Conservation (phyloP, 495 filamentous ascomycete species). For the Penicillium taxi region DNA sequence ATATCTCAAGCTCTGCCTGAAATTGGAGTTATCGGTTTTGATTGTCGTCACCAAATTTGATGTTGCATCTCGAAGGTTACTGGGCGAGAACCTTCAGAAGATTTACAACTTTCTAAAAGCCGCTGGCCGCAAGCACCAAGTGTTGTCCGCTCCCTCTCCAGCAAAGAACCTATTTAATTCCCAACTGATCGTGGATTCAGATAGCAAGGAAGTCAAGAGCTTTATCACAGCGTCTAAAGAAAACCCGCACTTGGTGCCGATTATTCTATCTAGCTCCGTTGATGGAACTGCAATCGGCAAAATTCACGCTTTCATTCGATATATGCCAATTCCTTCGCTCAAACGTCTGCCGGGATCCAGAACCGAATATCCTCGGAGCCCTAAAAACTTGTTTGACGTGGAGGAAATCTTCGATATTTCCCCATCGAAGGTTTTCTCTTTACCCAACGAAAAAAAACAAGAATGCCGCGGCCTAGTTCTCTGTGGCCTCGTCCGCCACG, state of each 20-base stretch:
- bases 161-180: constrained; percentile 24
- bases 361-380: constrained; percentile 28
- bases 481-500: constrained; percentile 74
- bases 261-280: constrained; percentile 80
- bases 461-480: constrained; percentile 57
- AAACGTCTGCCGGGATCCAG: constrained; percentile 30
- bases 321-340: constrained; percentile 60
- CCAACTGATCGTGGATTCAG: constrained; percentile 31
- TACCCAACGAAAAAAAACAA: constrained; percentile 30
- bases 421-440: constrained; percentile 40
- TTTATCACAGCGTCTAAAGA: constrained; percentile 35
- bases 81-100: constrained; percentile 60
- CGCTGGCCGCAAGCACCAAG: constrained; percentile 60
- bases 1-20: constrained; percentile 81
- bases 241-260: constrained; percentile 57
- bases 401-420: constrained; percentile 72
- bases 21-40: constrained; percentile 63
- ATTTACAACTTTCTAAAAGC: constrained; percentile 72
- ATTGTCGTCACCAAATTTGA: constrained; percentile 89
- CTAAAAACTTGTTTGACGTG: constrained; percentile 66
- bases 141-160: constrained; percentile 48
- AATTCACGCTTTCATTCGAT: constrained; percentile 72
- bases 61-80: constrained; percentile 60
- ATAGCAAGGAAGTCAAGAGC: constrained; percentile 45
- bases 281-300: constrained; percentile 74